Evolutionary conservation across 1,284 basidiomycete species (phyloP).

Genomic region (Paramarasmius palmivorus): DNA sequence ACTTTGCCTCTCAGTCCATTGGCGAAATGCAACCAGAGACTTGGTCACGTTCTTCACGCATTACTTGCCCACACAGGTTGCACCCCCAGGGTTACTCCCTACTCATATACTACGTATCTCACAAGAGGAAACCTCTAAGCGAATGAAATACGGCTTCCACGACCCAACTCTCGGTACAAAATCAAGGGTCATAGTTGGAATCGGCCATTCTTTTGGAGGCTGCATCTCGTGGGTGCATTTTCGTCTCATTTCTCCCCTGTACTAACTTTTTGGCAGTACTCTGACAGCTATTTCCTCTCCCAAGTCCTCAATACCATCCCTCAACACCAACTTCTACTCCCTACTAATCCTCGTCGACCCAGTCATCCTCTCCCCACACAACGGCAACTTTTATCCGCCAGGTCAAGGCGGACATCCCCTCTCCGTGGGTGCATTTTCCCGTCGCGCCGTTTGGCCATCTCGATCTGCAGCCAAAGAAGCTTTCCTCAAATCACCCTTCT

Average conservation of each 20-base stretch:
- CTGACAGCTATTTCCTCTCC: constrained; percentile 8
- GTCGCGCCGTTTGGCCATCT: constrained; percentile 67
- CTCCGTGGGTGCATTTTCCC: constrained; percentile 52
- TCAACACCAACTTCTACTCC: constrained; percentile 67
- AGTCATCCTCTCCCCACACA: constrained; percentile 46
- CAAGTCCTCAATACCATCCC: constrained; percentile 55
- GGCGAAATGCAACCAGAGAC: constrained; percentile 72
- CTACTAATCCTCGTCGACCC: constrained; percentile 83
- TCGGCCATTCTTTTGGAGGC: constrained; percentile 86
- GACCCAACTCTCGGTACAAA: constrained; percentile 9
- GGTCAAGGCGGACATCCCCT: constrained; percentile 19
- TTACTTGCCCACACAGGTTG: constrained; percentile 50
- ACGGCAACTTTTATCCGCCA: too few species aligned
- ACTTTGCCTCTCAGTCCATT: constrained; percentile 50
- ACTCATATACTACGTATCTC: constrained; percentile 50
- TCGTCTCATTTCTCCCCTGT: neutral
- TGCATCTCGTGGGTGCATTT: constrained; percentile 56
- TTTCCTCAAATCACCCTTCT: constrained; percentile 68
- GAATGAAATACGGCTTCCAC: constrained; percentile 45
- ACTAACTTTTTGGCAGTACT: constrained; percentile 2
- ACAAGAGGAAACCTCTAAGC: constrained; percentile 35
- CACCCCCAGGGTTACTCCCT: constrained; percentile 38
- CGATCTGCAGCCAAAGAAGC: constrained; percentile 58
- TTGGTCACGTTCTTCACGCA: constrained; percentile 69
- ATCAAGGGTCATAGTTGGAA: constrained; percentile 52